Percentiles rank a stretch among this genome's conserved stretches.
Conservation (phyloP, 129 eudicot species). For the Artemisia annua region DNA sequence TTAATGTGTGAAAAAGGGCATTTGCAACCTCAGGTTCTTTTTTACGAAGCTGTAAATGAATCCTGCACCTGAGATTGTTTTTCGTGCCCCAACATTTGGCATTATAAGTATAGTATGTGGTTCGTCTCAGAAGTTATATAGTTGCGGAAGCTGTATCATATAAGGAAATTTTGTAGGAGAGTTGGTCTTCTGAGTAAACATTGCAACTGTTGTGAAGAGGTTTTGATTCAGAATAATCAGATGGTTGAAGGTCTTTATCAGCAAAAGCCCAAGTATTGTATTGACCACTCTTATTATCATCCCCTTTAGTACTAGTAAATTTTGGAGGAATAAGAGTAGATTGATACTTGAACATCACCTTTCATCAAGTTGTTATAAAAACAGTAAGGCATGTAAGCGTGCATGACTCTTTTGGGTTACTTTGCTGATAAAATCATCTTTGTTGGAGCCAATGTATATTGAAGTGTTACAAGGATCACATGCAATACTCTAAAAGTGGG, state of each 20-base stretch:
- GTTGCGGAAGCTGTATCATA: conserved; percentile 29
- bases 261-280: conserved; percentile 16
- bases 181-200: conserved; percentile 21
- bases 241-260: conserved; percentile 14
- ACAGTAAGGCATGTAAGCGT: too few relatives aligned
- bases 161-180: conserved; percentile 39
- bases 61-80: conserved; percentile 14
- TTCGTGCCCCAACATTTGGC: conserved; percentile 18
- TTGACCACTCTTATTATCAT: conserved; percentile 12
- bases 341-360: neutral
- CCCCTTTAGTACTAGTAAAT: conserved; percentile 13
- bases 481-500: neutral
- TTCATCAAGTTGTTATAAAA: conserved; percentile 6
- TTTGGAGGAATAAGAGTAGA: conserved; percentile 10
- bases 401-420: conserved; percentile 16
- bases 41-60: conserved; percentile 72
- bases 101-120: neutral
- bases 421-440: conserved; percentile 9
- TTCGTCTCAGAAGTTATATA: conserved; percentile 32
- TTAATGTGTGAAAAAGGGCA: conserved; percentile 84
- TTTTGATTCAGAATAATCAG: conserved; percentile 21
- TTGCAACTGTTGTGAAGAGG: conserved; percentile 10
- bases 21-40: conserved; percentile 97
- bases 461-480: too few relatives aligned
- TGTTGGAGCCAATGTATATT: conserved; percentile 7